Conservation (phyloP, 2,329 filamentous ascomycete genomes). For the Helminthosporium solani region DNA sequence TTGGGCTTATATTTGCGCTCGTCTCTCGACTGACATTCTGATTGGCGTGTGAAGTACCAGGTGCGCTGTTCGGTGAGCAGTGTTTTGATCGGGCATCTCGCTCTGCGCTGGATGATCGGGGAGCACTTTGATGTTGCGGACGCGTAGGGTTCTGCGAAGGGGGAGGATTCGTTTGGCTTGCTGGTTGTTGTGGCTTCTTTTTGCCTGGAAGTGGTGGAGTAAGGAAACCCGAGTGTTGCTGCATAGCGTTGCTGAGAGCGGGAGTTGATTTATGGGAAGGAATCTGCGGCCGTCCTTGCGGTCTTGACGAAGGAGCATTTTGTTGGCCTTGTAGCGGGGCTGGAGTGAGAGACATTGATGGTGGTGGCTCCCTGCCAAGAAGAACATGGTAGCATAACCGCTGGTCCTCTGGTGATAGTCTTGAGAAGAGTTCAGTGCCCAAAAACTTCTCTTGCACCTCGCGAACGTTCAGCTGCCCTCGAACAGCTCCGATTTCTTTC, state of each 20-base stretch:
- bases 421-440: conserved; percentile 27
- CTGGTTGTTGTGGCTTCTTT: conserved; percentile 3
- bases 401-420: conserved; percentile 23
- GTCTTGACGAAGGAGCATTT: conserved; percentile 8
- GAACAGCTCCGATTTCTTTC: conserved; percentile 24
- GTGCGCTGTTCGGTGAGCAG: conserved; percentile 9
- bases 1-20: conserved; percentile 6
- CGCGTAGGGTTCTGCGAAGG: neutral
- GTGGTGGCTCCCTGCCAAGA: conserved; percentile 27
- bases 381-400: conserved; percentile 28
- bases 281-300: conserved; percentile 6
- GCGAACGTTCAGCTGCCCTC: conserved; percentile 23
- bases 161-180: neutral
- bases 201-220: conserved; percentile 15
- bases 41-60: conserved; percentile 11
- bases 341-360: conserved; percentile 23
- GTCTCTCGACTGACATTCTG: conserved; percentile 6
- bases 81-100: conserved; percentile 18
- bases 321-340: conserved; percentile 5
- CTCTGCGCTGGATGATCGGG: neutral
- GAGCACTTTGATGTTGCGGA: neutral
- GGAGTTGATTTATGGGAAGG: conserved; percentile 16
- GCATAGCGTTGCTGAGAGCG: conserved; percentile 10
- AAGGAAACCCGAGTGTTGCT: conserved; percentile 8
- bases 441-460: conserved; percentile 30